Evolutionary conservation across 2,329 filamentous ascomycete genomes (phyloP).

Genomic region (Calcarisporium arbuscula): DNA sequence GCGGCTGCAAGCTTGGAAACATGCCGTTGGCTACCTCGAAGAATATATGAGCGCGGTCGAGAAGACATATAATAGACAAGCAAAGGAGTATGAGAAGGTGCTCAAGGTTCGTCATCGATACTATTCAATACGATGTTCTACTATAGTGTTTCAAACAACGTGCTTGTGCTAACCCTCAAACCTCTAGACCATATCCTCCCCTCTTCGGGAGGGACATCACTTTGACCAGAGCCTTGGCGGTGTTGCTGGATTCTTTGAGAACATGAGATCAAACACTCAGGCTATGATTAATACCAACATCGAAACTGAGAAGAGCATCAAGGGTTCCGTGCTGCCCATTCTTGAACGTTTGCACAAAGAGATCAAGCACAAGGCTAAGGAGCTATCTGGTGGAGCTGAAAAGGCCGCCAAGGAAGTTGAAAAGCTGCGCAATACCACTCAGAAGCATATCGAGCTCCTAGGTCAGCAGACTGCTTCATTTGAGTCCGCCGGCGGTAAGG

Average conservation of each 20-base stretch:
- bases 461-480: conserved; percentile 78
- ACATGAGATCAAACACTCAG: conserved; percentile 87
- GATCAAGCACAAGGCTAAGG: conserved; percentile 94
- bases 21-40: conserved; percentile 84
- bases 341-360: conserved; percentile 90
- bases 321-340: conserved; percentile 76
- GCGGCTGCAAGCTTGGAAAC: conserved; percentile 91
- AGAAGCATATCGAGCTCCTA: conserved; percentile 94
- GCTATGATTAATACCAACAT: conserved; percentile 81
- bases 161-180: conserved; percentile 5
- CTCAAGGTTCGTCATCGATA: conserved; percentile 61
- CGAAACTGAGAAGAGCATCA: conserved; percentile 88
- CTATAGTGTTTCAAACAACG: too few species aligned
- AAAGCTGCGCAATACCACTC: conserved; percentile 76
- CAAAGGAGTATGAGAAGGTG: conserved; percentile 93
- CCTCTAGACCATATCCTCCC: conserved; percentile 69
- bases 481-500: conserved; percentile 66
- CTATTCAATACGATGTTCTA: too few species aligned
- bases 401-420: conserved; percentile 89
- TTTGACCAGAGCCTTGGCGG: conserved; percentile 89
- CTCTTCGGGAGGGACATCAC: conserved; percentile 83
- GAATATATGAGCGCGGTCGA: conserved; percentile 82
- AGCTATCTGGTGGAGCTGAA: conserved; percentile 71
- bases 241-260: conserved; percentile 86
- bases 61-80: conserved; percentile 75